A percentile compares a stretch with the other conserved stretches of the same genome.
These are phyloP conservation scores for Diaporthe aspalathi DNA, from an alignment of 2,329 filamentous ascomycete genomes.

Conservation along the genomic window DNA sequence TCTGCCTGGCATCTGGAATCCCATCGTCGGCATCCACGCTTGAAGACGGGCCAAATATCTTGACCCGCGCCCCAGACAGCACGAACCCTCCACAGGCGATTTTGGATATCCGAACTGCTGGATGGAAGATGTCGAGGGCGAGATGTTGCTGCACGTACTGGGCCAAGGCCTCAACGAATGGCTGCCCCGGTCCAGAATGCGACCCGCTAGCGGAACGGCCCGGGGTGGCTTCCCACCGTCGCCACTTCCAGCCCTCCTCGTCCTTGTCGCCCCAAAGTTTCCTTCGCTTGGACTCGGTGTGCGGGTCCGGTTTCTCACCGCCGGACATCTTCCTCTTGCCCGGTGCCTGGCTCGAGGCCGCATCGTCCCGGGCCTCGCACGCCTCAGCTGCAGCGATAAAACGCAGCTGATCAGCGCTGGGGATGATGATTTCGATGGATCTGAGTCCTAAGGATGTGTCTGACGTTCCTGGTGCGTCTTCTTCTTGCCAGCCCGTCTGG, in stretches of 20 bases:
- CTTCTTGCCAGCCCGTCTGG: slow-evolving; percentile 29
- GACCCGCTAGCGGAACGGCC: background rate
- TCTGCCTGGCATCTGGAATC: slow-evolving; percentile 29
- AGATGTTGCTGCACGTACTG: slow-evolving; percentile 64
- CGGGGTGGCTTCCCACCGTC: slow-evolving; percentile 38
- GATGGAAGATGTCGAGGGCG: slow-evolving; percentile 66
- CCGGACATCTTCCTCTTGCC: slow-evolving; percentile 44
- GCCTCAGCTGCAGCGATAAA: slow-evolving; percentile 57
- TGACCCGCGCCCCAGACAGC: slow-evolving; percentile 63
- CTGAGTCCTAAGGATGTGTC: slow-evolving; percentile 50
- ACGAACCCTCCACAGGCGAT: slow-evolving; percentile 68
- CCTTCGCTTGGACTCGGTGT: slow-evolving; percentile 53
- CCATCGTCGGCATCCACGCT: background rate
- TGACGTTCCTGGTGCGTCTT: slow-evolving; percentile 26
- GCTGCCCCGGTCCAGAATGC: slow-evolving; percentile 43
- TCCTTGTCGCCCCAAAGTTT: slow-evolving; percentile 58
- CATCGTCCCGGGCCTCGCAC: slow-evolving; percentile 28
- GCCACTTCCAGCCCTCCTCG: slow-evolving; percentile 67
- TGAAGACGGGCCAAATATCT: slow-evolving; percentile 52
- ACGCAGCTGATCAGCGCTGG: slow-evolving; percentile 58
- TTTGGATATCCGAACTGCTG: slow-evolving; percentile 63
- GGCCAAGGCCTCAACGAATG: slow-evolving; percentile 64
- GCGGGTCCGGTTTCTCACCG: background rate
- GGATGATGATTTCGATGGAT: slow-evolving; percentile 64
- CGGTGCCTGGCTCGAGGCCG: background rate